phyloP scores from a whole-genome alignment of 2,329 filamentous ascomycete genomes.

The Septoria petroselini region DNA sequence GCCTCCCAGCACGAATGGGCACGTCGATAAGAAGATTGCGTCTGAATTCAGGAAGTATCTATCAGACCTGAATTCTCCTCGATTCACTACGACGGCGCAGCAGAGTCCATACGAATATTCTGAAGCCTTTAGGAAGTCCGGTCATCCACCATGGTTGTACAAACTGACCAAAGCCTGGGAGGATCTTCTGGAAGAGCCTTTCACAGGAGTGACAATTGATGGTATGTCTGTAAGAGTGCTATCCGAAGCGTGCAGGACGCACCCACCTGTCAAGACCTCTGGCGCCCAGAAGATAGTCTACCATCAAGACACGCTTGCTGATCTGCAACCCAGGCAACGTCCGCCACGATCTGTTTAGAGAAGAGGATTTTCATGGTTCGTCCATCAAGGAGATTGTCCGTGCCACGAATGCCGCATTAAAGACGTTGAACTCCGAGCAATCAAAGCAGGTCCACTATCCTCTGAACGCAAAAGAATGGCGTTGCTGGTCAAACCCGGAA shows the following conservation, averaged over 20 bases:
- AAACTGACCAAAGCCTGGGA: constrained; percentile 27
- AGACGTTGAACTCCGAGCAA: constrained; percentile 51
- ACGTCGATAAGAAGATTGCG: constrained; percentile 20
- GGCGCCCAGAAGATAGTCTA: too few relatives aligned
- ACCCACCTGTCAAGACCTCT: too few relatives aligned
- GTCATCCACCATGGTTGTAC: constrained; percentile 33
- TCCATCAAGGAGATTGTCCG: constrained; percentile 57
- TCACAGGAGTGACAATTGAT: constrained; percentile 66
- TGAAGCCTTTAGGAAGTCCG: constrained; percentile 26
- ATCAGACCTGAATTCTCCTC: constrained; percentile 57
- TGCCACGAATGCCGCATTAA: constrained; percentile 49
- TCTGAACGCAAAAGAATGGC: constrained; percentile 69
- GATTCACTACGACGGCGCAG: constrained; percentile 60
- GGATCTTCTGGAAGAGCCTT: constrained; percentile 56
- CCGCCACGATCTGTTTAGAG: constrained; percentile 27
- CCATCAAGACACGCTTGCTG: too few relatives aligned
- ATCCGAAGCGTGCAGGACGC: too few relatives aligned
- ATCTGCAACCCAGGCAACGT: constrained; percentile 26
- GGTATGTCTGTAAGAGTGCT: constrained; percentile 54
- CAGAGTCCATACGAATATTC: constrained; percentile 63
- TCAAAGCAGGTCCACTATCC: constrained; percentile 54
- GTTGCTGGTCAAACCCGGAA: constrained; percentile 70
- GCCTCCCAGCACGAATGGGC: constrained; percentile 10
- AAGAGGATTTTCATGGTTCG: constrained; percentile 61
- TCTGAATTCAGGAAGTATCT: constrained; percentile 55